Base-by-base conservation (phyloP, 371 early-diverging fungal species). In the Polyrhizophydium stewartii region DNA sequence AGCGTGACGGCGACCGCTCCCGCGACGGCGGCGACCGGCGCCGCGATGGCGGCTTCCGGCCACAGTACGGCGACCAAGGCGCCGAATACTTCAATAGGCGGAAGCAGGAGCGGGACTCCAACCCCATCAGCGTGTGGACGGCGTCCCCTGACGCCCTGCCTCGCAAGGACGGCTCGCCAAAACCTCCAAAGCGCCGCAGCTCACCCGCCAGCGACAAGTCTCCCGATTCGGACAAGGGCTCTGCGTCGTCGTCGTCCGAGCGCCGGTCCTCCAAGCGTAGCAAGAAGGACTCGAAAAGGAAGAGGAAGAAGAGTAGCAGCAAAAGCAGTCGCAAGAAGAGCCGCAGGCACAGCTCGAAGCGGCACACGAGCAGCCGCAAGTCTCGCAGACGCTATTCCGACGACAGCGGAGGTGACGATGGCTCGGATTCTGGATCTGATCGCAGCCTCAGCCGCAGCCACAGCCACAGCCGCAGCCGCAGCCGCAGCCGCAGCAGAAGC, bases 51-150 rank as follows among this genome's bases (percentile, higher is more conserved):
- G 60, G 24, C n/a, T n/a, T n/a, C n/a, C n/a, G n/a, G 13, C 62
- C 37, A 17, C 41, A 41, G 0, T 41, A 58, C 33, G 58, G 57
- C 19, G 58, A 69, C 27, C 56, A 45, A 12, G 43, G 28, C 46
- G 58, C 62, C 32, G 56, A 59, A n/a, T 71, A 56, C 41, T 58
- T 58, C 24, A 61, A 72, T 19, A 41, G 61, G 22, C 59, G 73
- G 28, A 43, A 60, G n/a, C 21, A 60, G 19, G 10, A 33, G 51
- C 37, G 76, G 22, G 71, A 68, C 28, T 63, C 53, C 9, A 67
- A 43, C 47, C 52, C 46, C 12, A 57, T 59, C 13, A 59, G 57
- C 24, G 65, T 76, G 10, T 76, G 76, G 76, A 69, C 70, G 22
- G 50, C 67, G n/a, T 76, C 76, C 5, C 76, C 76, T 6, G 64